A percentile compares a stretch with the other conserved stretches of the same genome.
These are phyloP conservation scores for Phytophthora melonis DNA, from an alignment of 352 stramenopile genomes.

Conservation along the genomic window DNA sequence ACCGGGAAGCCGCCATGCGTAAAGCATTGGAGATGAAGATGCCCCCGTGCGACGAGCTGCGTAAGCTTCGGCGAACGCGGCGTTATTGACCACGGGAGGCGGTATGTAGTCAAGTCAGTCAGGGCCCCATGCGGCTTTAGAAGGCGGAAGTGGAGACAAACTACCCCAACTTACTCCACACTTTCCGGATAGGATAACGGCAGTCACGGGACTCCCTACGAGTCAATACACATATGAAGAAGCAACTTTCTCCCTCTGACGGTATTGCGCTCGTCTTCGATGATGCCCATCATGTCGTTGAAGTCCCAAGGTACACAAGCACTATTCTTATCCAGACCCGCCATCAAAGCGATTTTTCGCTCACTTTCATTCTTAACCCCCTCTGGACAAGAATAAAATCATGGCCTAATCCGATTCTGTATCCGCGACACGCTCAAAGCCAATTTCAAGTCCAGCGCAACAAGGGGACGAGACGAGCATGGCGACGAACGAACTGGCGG, in stretches of 20 bases:
- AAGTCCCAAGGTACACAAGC: slow-evolving; percentile 10
- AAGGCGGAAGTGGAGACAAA: slow-evolving; percentile 11
- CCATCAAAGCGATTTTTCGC: background rate
- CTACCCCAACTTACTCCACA: background rate
- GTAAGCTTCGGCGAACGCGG: slow-evolving; percentile 68
- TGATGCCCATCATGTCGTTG: slow-evolving; percentile 3
- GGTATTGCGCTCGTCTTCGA: background rate
- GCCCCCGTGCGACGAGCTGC: slow-evolving; percentile 85
- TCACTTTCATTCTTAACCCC: background rate
- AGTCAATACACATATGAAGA: slow-evolving; percentile 35
- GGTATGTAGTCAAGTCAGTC: slow-evolving; percentile 17
- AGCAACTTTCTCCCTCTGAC: background rate
- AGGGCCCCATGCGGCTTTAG: slow-evolving; percentile 18
- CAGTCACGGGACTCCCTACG: slow-evolving; percentile 5
- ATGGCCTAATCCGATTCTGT: background rate
- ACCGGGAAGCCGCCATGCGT: slow-evolving; percentile 80
- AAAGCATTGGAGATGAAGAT: slow-evolving; percentile 86
- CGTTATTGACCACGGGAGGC: slow-evolving; percentile 49
- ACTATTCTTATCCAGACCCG: slow-evolving; percentile 15
- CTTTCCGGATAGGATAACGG: background rate
- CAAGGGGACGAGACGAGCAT: slow-evolving; percentile 55
- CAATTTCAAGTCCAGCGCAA: slow-evolving; percentile 6
- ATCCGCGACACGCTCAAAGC: slow-evolving; percentile 32
- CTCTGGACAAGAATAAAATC: slow-evolving; percentile 11
- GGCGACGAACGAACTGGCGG: slow-evolving; percentile 84